phyloP scores from a whole-genome alignment of 148 eudicot genomes.

The Fagopyrum homotropicum region DNA sequence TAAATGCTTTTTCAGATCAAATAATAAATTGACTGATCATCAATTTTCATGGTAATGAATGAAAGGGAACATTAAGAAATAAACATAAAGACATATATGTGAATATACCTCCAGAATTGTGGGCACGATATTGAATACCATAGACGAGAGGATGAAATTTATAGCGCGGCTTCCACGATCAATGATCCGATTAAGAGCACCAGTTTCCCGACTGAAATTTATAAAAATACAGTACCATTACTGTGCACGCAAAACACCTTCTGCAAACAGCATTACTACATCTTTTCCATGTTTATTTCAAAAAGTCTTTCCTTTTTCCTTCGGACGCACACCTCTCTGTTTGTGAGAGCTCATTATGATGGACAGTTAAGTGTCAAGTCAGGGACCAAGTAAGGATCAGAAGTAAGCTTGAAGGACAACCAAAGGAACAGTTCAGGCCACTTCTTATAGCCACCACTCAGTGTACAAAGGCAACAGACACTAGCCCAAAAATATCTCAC shows the following conservation, averaged over 20 bases:
- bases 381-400: neutral
- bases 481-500: neutral
- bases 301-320: neutral
- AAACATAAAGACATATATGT: conserved; percentile 9
- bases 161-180: conserved; percentile 99
- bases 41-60: neutral
- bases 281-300: neutral
- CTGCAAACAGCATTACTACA: neutral
- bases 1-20: conserved; percentile 12
- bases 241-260: neutral
- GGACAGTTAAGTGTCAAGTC: neutral
- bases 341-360: neutral
- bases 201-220: conserved; percentile 82
- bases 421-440: neutral
- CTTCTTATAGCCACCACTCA: neutral
- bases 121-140: conserved; percentile 91
- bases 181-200: conserved; percentile 79
- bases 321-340: neutral
- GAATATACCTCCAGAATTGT: conserved; percentile 73
- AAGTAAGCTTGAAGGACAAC: neutral
- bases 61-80: neutral
- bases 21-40: neutral
- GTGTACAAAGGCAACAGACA: neutral
- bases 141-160: conserved; percentile 82
- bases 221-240: conserved; percentile 19